phyloP scores from a whole-genome alignment of 164 flowering plant species.

The Vitis vinifera region DNA sequence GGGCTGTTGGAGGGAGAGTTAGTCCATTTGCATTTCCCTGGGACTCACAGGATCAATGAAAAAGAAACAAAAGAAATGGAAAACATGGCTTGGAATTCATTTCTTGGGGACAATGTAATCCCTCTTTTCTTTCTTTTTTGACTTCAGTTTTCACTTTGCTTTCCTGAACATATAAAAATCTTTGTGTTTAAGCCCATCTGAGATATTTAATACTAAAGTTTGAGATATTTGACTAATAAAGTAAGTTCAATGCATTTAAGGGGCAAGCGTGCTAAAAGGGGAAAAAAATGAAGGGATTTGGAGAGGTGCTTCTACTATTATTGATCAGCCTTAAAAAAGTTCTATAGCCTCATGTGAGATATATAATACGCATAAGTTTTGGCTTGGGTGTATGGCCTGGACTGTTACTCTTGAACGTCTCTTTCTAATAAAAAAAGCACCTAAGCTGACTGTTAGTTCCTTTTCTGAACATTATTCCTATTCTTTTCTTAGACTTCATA shows the following conservation, averaged over 20 bases:
- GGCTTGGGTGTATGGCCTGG: no score
- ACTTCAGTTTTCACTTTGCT: constrained; percentile 8
- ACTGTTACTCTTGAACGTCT: no score
- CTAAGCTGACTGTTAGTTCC: no score
- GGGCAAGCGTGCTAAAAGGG: background rate
- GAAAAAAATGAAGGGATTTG: background rate
- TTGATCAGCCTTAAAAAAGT: background rate
- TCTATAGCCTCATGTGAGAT: no score
- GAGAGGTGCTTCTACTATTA: background rate
- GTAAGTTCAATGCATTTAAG: constrained; percentile 4
- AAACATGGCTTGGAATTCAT: constrained; percentile 3
- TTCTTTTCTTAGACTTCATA: no score
- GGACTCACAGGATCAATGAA: no score
- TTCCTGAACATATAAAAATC: background rate
- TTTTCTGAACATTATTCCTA: no score
- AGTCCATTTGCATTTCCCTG: no score
- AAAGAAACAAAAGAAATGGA: background rate
- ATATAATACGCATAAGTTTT: no score
- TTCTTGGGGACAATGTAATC: constrained; percentile 6
- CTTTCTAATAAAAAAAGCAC: no score
- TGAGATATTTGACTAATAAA: constrained; percentile 15
- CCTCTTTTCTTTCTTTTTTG: constrained; percentile 12
- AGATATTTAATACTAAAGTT: constrained; percentile 1
- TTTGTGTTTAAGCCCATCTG: constrained; percentile 1
- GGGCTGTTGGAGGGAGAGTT: no score